Percentiles rank a stretch among this genome's conserved stretches.
Conservation (phyloP, 352 stramenopile genomes). For the Phytophthora pseudosyringae region DNA sequence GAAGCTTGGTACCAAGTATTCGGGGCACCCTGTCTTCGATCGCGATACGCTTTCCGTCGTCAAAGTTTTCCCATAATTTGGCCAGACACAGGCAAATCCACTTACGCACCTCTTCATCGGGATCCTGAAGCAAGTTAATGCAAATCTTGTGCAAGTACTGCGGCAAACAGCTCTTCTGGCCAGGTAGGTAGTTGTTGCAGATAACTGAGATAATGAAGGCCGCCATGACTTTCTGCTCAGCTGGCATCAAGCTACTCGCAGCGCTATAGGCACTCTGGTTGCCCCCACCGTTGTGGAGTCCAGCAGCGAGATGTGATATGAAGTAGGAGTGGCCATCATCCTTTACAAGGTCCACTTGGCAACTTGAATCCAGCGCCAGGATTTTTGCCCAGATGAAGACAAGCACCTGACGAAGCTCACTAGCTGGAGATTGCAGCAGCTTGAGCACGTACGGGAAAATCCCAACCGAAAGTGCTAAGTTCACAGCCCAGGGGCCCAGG, state of each 20-base stretch:
- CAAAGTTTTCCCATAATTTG: conserved; percentile 95
- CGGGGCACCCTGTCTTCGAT: conserved; percentile 90
- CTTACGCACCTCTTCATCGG: conserved; percentile 75
- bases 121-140: conserved; percentile 65
- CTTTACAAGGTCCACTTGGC: conserved; percentile 96
- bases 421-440: conserved; percentile 94
- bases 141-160: conserved; percentile 89
- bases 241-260: conserved; percentile 57
- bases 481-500: conserved; percentile 92
- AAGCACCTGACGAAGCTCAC: conserved; percentile 96
- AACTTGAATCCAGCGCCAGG: conserved; percentile 96
- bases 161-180: conserved; percentile 94
- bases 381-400: conserved; percentile 95
- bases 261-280: conserved; percentile 37
- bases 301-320: conserved; percentile 91
- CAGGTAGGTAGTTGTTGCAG: conserved; percentile 91
- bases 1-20: conserved; percentile 80
- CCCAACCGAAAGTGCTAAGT: conserved; percentile 93
- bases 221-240: conserved; percentile 95
- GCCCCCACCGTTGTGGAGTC: conserved; percentile 51
- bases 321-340: conserved; percentile 97
- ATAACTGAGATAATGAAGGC: conserved; percentile 97
- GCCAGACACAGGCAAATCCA: conserved; percentile 94
- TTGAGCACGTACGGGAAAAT: conserved; percentile 99
- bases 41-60: conserved; percentile 84